Conservation (phyloP, 2,329 filamentous ascomycete species). For the Beauveria caledonica region DNA sequence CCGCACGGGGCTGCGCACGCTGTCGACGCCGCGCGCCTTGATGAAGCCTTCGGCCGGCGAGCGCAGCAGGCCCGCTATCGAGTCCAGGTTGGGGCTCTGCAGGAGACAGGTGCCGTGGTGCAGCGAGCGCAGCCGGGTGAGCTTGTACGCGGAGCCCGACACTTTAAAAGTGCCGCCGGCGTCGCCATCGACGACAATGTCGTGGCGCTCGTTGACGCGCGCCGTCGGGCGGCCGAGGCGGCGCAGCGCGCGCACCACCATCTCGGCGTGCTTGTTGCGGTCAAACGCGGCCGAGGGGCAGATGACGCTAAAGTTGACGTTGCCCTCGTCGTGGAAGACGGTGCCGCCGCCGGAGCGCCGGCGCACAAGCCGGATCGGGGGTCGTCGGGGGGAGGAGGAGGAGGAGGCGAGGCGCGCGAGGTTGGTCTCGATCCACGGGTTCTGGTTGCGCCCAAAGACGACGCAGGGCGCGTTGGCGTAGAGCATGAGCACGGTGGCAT, state of each 20-base stretch:
- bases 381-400: no score
- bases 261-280: conserved; percentile 78
- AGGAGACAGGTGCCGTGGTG: conserved; percentile 92
- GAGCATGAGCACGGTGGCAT: conserved; percentile 73
- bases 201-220: conserved; percentile 81
- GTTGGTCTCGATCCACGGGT: conserved; percentile 91
- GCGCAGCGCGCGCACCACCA: conserved; percentile 79
- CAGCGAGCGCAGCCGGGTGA: conserved; percentile 70
- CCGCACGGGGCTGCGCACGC: conserved; percentile 73
- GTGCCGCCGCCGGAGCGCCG: conserved; percentile 83
- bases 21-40: conserved; percentile 78
- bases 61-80: conserved; percentile 61
- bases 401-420: conserved; percentile 46
- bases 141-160: conserved; percentile 90
- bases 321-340: conserved; percentile 89
- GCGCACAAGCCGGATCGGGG: conserved; percentile 56
- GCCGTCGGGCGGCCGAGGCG: conserved; percentile 49
- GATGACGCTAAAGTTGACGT: conserved; percentile 92
- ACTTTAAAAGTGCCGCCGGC: conserved; percentile 57
- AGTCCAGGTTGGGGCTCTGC: conserved; percentile 61
- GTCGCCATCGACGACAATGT: conserved; percentile 67
- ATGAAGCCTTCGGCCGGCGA: conserved; percentile 74
- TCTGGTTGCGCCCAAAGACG: conserved; percentile 92
- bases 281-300: conserved; percentile 70
- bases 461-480: conserved; percentile 84